Percentiles rank a stretch among this genome's conserved stretches.
These are phyloP conservation scores for Colletotrichum scovillei DNA, from an alignment of 2,329 filamentous ascomycete species.

Conservation along the genomic window DNA sequence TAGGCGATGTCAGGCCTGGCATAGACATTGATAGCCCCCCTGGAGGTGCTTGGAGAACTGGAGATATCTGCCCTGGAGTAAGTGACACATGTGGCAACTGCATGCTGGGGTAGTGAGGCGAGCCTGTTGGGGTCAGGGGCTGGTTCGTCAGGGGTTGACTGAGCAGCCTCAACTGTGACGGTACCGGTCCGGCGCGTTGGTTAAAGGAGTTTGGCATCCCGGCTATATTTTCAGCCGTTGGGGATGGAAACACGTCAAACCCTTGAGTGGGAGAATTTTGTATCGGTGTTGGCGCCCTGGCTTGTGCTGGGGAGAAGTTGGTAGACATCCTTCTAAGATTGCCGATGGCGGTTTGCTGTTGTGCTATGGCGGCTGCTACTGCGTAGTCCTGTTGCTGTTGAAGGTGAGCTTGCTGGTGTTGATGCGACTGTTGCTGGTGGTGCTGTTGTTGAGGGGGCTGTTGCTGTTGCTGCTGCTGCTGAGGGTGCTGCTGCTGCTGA, in stretches of 20 bases:
- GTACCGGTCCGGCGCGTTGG: background rate
- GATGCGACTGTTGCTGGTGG: background rate
- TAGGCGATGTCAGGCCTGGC: constrained; percentile 16
- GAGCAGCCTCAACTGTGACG: constrained; percentile 9
- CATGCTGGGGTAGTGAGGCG: constrained; percentile 12
- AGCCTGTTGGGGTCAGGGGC: constrained; percentile 24
- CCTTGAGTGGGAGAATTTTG: background rate
- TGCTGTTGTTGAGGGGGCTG: background rate
- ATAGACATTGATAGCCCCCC: constrained; percentile 23
- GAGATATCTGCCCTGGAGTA: constrained; percentile 8
- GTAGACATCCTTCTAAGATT: constrained; percentile 2
- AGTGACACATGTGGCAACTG: constrained; percentile 11
- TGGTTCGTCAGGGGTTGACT: constrained; percentile 1
- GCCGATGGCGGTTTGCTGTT: constrained; percentile 6
- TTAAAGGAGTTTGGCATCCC: background rate
- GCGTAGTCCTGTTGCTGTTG: background rate
- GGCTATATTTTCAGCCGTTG: background rate
- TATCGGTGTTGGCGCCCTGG: background rate
- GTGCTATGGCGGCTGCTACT: background rate
- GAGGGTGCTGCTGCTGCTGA: background rate
- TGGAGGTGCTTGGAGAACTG: constrained; percentile 22
- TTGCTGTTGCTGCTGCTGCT: background rate
- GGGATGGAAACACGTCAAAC: constrained; percentile 22
- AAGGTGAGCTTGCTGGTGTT: background rate
- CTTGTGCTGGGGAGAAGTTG: background rate